A percentile compares a stretch with the other conserved stretches of the same genome.
phyloP scores from a whole-genome alignment of 805 yeast species.

The Starmerella roubikii region DNA sequence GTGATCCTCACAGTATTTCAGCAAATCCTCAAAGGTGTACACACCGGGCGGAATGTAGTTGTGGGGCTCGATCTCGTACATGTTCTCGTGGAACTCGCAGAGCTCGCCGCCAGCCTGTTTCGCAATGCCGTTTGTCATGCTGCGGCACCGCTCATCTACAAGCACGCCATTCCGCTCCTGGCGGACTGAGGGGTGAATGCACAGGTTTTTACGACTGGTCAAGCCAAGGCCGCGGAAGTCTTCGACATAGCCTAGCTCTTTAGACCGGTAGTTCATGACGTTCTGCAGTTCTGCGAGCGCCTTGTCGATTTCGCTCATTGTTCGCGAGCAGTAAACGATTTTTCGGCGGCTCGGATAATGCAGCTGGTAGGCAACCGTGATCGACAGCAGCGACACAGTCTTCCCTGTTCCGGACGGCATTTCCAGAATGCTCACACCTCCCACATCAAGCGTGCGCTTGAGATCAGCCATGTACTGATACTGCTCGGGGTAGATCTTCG shows the following conservation, averaged over 20 bases:
- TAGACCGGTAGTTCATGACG: slow-evolving; percentile 73
- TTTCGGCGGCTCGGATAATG: slow-evolving; percentile 84
- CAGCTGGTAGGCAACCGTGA: slow-evolving; percentile 92
- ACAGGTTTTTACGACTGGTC: slow-evolving; percentile 85
- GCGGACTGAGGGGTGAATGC: slow-evolving; percentile 77
- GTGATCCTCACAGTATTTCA: slow-evolving; percentile 59
- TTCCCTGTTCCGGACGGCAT: slow-evolving; percentile 99
- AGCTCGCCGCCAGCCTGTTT: slow-evolving; percentile 49
- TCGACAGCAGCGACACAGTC: slow-evolving; percentile 78
- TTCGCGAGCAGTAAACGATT: slow-evolving; percentile 95
- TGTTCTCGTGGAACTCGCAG: slow-evolving; percentile 84
- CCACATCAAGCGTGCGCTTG: slow-evolving; percentile 84
- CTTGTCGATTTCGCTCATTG: slow-evolving; percentile 98
- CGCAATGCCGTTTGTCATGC: slow-evolving; percentile 84
- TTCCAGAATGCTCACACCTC: slow-evolving; percentile 91
- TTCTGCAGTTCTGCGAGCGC: slow-evolving; percentile 82
- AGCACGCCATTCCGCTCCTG: slow-evolving; percentile 81
- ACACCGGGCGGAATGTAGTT: slow-evolving; percentile 86
- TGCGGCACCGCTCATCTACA: slow-evolving; percentile 92
- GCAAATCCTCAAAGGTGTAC: slow-evolving; percentile 76
- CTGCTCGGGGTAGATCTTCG: slow-evolving; percentile 94
- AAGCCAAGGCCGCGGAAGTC: slow-evolving; percentile 90
- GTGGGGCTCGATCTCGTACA: slow-evolving; percentile 75
- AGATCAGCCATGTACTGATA: slow-evolving; percentile 96
- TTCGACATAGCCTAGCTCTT: slow-evolving; percentile 73